Evolutionary conservation across 2,329 filamentous ascomycete genomes (phyloP).

Genomic region (Xylariaceae sp.): DNA sequence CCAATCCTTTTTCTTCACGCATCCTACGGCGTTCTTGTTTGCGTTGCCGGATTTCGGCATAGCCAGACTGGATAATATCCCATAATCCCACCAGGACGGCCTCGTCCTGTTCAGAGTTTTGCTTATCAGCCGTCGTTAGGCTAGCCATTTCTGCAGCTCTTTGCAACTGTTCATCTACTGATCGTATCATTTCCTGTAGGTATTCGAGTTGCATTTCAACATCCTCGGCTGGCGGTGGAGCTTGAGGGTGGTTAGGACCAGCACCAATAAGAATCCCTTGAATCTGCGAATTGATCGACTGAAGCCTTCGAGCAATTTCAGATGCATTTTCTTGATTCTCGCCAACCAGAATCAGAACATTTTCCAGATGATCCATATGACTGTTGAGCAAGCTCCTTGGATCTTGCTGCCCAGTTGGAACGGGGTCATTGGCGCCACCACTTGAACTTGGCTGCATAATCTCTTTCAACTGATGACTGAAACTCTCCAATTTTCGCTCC

Average conservation of each 20-base stretch:
- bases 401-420: slow-evolving; percentile 40
- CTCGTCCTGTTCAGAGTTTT: slow-evolving; percentile 54
- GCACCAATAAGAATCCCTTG: slow-evolving; percentile 52
- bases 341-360: slow-evolving; percentile 57
- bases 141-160: slow-evolving; percentile 34
- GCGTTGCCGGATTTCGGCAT: slow-evolving; percentile 51
- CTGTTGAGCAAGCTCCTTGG: slow-evolving; percentile 46
- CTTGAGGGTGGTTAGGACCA: slow-evolving; percentile 49
- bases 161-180: slow-evolving; percentile 43
- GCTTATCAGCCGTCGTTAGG: slow-evolving; percentile 32
- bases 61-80: slow-evolving; percentile 54
- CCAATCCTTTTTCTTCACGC: slow-evolving; percentile 53
- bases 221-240: slow-evolving; percentile 54
- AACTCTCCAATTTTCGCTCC: slow-evolving; percentile 60
- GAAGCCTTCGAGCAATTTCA: slow-evolving; percentile 53
- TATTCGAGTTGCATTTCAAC: slow-evolving; percentile 66
- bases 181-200: slow-evolving; percentile 57
- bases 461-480: slow-evolving; percentile 64
- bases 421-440: slow-evolving; percentile 42
- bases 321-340: slow-evolving; percentile 47
- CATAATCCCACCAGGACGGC: slow-evolving; percentile 51
- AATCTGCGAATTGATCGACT: slow-evolving; percentile 61
- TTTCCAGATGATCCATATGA: slow-evolving; percentile 69
- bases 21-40: slow-evolving; percentile 51
- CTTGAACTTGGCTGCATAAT: slow-evolving; percentile 60